These are phyloP conservation scores for Glaciozyma martinii DNA, from an alignment of 768 basidiomycete genomes.

Conservation along the genomic window DNA sequence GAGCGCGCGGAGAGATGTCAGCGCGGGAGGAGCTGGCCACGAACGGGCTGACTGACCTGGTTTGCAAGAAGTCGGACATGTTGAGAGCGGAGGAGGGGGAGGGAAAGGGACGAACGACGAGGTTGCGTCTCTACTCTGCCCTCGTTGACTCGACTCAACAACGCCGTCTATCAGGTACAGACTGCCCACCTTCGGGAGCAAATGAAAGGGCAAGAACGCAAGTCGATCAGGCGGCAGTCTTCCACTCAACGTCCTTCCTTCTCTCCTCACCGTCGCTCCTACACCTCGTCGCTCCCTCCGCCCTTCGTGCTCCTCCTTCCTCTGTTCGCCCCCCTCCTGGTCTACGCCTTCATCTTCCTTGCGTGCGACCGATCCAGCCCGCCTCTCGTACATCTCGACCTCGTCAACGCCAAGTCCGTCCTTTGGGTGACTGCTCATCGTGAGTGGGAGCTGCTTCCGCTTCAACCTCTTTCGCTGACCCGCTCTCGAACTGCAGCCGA, in stretches of 20 bases:
- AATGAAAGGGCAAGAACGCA: too few species aligned
- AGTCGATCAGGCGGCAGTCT: too few species aligned
- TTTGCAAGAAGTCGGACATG: constrained; percentile 45
- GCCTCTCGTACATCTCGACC: neutral
- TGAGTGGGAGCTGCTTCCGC: constrained; percentile 11
- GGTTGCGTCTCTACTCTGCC: too few species aligned
- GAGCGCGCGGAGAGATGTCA: too few species aligned
- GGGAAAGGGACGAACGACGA: neutral
- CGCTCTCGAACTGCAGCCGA: constrained; percentile 28
- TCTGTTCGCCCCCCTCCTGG: neutral
- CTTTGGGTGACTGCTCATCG: constrained; percentile 36
- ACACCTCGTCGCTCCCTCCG: neutral
- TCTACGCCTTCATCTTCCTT: neutral
- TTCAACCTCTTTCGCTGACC: neutral
- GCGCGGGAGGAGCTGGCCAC: too few species aligned
- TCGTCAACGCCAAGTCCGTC: constrained; percentile 8
- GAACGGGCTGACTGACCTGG: too few species aligned
- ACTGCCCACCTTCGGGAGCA: too few species aligned
- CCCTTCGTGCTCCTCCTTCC: neutral
- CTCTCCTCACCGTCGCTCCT: neutral
- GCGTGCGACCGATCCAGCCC: neutral
- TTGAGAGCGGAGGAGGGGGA: neutral
- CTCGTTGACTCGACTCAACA: neutral
- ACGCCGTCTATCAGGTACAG: too few species aligned
- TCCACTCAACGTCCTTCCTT: too few species aligned